These are phyloP conservation scores for Paraconiothyrium brasiliense DNA, from an alignment of 2,329 filamentous ascomycete genomes.

Conservation along the genomic window DNA sequence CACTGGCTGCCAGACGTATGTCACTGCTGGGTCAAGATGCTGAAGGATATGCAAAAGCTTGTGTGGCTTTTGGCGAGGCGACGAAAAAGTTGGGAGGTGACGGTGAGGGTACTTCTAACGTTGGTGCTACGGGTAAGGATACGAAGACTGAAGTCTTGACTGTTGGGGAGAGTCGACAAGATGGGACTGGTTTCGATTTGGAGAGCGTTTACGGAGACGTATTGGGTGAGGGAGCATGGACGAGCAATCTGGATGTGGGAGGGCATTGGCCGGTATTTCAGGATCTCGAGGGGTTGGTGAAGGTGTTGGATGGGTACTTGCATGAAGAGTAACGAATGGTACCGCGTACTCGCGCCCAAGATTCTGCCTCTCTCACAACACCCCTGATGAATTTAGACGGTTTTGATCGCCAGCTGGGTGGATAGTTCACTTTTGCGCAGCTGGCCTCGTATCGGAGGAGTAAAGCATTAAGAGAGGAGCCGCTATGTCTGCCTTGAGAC, in stretches of 20 bases:
- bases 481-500: background rate
- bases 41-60: constrained; percentile 66
- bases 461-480: too few species aligned
- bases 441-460: too few species aligned
- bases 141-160: constrained; percentile 43
- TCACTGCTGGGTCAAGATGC: constrained; percentile 60
- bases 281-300: constrained; percentile 50
- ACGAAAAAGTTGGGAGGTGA: constrained; percentile 13
- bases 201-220: constrained; percentile 42
- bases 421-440: too few species aligned
- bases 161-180: constrained; percentile 50
- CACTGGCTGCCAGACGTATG: constrained; percentile 53
- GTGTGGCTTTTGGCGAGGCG: constrained; percentile 58
- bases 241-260: constrained; percentile 49
- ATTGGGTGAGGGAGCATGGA: constrained; percentile 28
- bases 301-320: constrained; percentile 37
- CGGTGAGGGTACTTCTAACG: background rate
- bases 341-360: too few species aligned
- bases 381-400: too few species aligned
- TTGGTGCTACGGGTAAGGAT: constrained; percentile 5
- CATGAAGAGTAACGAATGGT: background rate
- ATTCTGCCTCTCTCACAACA: too few species aligned
- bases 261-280: constrained; percentile 65
- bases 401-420: too few species aligned
- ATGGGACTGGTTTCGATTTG: constrained; percentile 19